Evolutionary conservation across 78 protist genomes (phyloP).

Genomic region (Neovahlkampfia damariscottae): DNA sequence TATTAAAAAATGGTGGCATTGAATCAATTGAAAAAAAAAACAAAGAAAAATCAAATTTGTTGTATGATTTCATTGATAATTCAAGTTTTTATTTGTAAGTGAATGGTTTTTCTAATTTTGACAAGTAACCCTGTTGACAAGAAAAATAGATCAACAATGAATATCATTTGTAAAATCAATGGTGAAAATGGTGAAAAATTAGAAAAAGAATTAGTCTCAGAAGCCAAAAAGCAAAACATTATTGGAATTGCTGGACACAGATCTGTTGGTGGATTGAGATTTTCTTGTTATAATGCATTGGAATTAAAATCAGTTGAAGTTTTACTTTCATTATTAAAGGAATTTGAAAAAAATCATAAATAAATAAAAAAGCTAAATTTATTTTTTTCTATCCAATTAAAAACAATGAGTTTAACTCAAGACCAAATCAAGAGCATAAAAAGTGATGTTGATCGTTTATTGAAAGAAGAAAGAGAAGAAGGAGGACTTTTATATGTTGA

Average conservation of each 20-base stretch:
- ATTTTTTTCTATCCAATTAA: too few relatives aligned
- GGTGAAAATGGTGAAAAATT: constrained; percentile 9
- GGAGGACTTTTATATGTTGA: too few relatives aligned
- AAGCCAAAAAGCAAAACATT: constrained; percentile 42
- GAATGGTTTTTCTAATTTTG: too few relatives aligned
- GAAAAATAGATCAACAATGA: constrained; percentile 69
- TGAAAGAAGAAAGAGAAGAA: too few relatives aligned
- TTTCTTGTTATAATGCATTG: constrained; percentile 78
- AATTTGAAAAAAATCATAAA: too few relatives aligned
- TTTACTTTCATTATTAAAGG: not conserved
- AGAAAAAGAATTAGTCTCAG: constrained; percentile 40
- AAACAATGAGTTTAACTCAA: too few relatives aligned
- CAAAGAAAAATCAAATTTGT: constrained; percentile 18
- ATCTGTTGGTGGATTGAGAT: constrained; percentile 84
- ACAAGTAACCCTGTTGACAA: constrained; percentile 32
- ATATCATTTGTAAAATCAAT: constrained; percentile 51
- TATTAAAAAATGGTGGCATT: constrained; percentile 66
- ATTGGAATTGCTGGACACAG: constrained; percentile 57
- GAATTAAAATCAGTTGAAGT: not conserved
- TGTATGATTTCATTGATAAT: constrained; percentile 54
- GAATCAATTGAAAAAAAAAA: constrained; percentile 29
- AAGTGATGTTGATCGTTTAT: too few relatives aligned
- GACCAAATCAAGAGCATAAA: too few relatives aligned
- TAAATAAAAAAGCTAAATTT: too few relatives aligned
- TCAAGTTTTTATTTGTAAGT: constrained; percentile 48